phyloP scores from a whole-genome alignment of 1,284 basidiomycete genomes.

The Erythrobasidium hasegawianum region DNA sequence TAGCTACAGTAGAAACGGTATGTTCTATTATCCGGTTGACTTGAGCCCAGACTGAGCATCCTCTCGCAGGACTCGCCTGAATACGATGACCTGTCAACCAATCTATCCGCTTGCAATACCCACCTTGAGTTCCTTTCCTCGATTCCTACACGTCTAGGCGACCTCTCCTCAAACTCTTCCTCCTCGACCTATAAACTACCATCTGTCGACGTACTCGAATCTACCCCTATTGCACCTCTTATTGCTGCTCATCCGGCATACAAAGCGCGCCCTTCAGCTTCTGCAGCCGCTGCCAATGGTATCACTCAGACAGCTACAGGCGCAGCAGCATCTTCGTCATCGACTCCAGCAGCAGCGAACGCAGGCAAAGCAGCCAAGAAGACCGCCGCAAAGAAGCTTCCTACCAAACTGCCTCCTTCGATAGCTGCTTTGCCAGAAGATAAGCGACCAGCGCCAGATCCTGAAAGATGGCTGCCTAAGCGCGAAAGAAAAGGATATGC shows the following conservation, averaged over 20 bases:
- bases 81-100: constrained; percentile 40
- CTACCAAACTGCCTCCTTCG: constrained; percentile 30
- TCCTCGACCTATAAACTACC: constrained; percentile 7
- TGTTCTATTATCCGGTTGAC: neutral
- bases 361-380: constrained; percentile 7
- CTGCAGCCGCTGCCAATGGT: neutral
- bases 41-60: neutral
- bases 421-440: constrained; percentile 33
- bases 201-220: constrained; percentile 38
- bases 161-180: constrained; percentile 7
- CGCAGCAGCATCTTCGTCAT: constrained; percentile 6
- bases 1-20: constrained; percentile 39
- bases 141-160: constrained; percentile 35
- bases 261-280: constrained; percentile 28
- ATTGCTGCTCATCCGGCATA: constrained; percentile 31
- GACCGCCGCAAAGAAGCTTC: constrained; percentile 6
- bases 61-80: constrained; percentile 43
- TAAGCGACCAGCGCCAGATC: constrained; percentile 35
- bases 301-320: neutral
- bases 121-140: constrained; percentile 40
- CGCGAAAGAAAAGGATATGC: constrained; percentile 43
- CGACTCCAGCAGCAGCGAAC: constrained; percentile 4
- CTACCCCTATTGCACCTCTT: constrained; percentile 36
- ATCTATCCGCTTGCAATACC: constrained; percentile 35
- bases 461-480: constrained; percentile 44